Evolutionary conservation across 2,329 filamentous ascomycete species (phyloP).

Genomic region (Cladosporium sp.): DNA sequence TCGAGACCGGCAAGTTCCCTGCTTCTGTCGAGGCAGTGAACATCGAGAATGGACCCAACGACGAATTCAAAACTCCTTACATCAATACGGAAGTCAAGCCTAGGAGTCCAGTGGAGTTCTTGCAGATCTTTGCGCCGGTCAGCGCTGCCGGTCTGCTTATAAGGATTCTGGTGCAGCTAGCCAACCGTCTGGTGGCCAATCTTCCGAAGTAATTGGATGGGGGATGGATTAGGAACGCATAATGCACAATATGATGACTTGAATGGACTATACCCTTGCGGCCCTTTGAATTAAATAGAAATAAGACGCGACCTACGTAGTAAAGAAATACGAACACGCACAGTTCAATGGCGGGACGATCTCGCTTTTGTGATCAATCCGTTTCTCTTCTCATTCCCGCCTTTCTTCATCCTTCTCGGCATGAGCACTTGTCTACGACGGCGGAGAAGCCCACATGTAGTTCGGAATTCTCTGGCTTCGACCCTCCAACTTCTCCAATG

Average conservation of each 20-base stretch:
- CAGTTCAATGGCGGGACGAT: not conserved
- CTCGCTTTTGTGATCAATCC: not conserved
- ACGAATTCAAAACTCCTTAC: constrained; percentile 41
- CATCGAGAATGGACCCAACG: constrained; percentile 34
- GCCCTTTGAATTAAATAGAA: not conserved
- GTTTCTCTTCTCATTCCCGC: not conserved
- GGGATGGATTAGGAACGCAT: not conserved
- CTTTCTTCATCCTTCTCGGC: not conserved
- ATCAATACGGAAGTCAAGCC: constrained; percentile 51
- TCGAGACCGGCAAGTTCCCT: constrained; percentile 75
- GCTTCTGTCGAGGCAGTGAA: constrained; percentile 52
- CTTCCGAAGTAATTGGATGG: not conserved
- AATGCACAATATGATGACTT: constrained; percentile 9
- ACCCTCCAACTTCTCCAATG: not conserved
- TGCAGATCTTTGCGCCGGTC: constrained; percentile 47
- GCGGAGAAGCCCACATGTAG: not conserved
- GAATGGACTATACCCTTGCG: constrained; percentile 8
- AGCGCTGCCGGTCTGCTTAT: constrained; percentile 39
- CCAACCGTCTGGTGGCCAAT: constrained; percentile 27
- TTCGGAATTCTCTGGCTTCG: not conserved
- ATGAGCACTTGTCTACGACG: not conserved
- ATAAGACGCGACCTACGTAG: not conserved
- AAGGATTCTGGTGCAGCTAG: constrained; percentile 35
- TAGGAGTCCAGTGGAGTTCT: constrained; percentile 41
- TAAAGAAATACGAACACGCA: not conserved